Evolutionary conservation across 148 eudicot species (phyloP).

Genomic region (Tetragonia tetragonoides): DNA sequence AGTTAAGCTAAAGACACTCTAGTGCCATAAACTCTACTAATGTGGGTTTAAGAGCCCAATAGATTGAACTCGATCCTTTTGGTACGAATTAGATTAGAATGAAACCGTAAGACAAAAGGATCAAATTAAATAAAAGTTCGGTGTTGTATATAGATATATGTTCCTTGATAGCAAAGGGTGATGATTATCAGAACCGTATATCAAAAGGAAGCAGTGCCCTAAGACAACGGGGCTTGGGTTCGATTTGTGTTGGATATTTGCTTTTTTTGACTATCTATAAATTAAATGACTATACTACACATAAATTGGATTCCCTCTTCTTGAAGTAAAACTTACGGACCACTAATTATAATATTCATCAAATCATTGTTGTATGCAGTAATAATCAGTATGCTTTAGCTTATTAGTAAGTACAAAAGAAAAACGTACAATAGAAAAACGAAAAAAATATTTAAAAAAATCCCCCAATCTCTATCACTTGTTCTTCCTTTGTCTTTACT

Average conservation of each 20-base stretch:
- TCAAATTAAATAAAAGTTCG: not conserved
- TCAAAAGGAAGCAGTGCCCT: not conserved
- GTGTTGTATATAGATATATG: not conserved
- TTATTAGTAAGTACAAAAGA: not conserved
- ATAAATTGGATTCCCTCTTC: slow-evolving; percentile 5
- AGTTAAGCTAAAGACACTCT: no score
- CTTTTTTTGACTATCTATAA: not conserved
- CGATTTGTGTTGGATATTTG: not conserved
- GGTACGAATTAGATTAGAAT: no score
- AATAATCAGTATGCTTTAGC: not conserved
- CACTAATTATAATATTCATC: no score
- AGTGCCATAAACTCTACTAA: no score
- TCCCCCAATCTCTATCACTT: not conserved
- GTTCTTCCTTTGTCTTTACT: slow-evolving; percentile 24
- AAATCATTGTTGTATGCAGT: no score
- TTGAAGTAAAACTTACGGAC: slow-evolving; percentile 9
- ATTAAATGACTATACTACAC: not conserved
- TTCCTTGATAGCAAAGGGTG: not conserved
- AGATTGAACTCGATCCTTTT: no score
- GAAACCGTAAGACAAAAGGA: not conserved
- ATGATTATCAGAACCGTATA: not conserved
- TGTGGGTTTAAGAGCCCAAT: no score
- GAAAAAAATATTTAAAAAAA: no score
- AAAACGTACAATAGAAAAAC: no score
- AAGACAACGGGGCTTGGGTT: slow-evolving; percentile 9